Evolutionary conservation across 2,329 filamentous ascomycete genomes (phyloP).

Genomic region (Aureobasidium sp.): DNA sequence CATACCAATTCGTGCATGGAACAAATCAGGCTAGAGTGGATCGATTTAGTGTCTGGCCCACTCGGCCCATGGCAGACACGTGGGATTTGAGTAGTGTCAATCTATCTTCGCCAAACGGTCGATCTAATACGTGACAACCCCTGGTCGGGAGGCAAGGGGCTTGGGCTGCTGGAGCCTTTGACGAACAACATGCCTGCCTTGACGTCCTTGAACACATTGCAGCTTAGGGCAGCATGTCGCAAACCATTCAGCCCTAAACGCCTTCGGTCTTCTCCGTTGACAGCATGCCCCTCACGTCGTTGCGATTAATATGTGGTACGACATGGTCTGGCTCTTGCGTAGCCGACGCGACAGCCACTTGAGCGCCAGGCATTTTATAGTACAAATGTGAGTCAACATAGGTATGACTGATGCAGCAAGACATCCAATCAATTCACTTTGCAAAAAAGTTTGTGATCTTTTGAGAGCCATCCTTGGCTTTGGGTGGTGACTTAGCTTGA

Average conservation of each 20-base stretch:
- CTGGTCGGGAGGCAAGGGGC: neutral
- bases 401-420: neutral
- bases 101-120: slow-evolving; percentile 2
- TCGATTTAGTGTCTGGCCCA: slow-evolving; percentile 5
- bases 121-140: neutral
- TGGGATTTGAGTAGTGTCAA: slow-evolving; percentile 1
- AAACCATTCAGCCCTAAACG: neutral
- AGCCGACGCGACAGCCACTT: neutral
- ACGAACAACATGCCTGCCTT: neutral
- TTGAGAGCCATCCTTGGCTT: slow-evolving; percentile 43
- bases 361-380: too few relatives aligned
- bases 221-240: neutral
- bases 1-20: slow-evolving; percentile 2
- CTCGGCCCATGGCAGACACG: slow-evolving; percentile 2
- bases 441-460: slow-evolving; percentile 54
- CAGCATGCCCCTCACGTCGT: neutral
- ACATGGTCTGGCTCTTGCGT: neutral
- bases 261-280: neutral
- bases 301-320: neutral
- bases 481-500: slow-evolving; percentile 40
- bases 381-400: neutral
- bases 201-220: neutral
- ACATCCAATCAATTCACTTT: slow-evolving; percentile 29
- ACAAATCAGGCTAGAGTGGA: neutral
- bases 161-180: neutral